Percentiles rank a stretch among this genome's conserved stretches.
phyloP scores from a whole-genome alignment of 1,284 basidiomycete genomes.

The Agaricales sp. region DNA sequence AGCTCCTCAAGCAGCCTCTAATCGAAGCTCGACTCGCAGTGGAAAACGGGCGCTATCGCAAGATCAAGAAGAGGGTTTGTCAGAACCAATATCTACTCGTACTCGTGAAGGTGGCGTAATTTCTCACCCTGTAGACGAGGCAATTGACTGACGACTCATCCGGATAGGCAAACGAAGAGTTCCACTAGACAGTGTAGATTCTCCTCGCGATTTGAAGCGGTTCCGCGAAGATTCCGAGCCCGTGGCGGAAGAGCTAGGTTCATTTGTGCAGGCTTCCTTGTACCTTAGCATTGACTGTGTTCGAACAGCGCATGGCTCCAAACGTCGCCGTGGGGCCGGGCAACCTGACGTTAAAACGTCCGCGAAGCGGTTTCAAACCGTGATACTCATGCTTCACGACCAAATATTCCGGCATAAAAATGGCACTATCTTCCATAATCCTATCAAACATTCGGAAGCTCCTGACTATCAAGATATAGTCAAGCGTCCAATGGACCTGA shows the following conservation, averaged over 20 bases:
- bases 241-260: slow-evolving; percentile 51
- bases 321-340: slow-evolving; percentile 18
- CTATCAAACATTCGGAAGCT: slow-evolving; percentile 80
- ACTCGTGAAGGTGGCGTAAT: not conserved
- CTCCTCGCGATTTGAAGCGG: slow-evolving; percentile 50
- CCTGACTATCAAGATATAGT: slow-evolving; percentile 88
- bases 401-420: slow-evolving; percentile 78
- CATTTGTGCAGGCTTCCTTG: slow-evolving; percentile 6
- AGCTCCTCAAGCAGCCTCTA: not conserved
- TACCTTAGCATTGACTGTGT: not conserved
- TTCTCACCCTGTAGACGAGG: too few relatives aligned
- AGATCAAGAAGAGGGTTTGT: not conserved
- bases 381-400: slow-evolving; percentile 72
- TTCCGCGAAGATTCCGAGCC: slow-evolving; percentile 59
- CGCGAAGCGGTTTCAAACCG: slow-evolving; percentile 68
- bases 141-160: too few relatives aligned
- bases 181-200: slow-evolving; percentile 41
- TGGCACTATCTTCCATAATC: slow-evolving; percentile 85
- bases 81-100: not conserved
- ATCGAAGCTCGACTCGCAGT: not conserved
- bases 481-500: slow-evolving; percentile 86
- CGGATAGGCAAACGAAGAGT: slow-evolving; percentile 66
- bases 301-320: not conserved
- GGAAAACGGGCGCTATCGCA: not conserved
- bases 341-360: slow-evolving; percentile 5